These are phyloP conservation scores for Biscogniauxia sp. DNA, from an alignment of 2,329 filamentous ascomycete genomes.

Conservation along the genomic window DNA sequence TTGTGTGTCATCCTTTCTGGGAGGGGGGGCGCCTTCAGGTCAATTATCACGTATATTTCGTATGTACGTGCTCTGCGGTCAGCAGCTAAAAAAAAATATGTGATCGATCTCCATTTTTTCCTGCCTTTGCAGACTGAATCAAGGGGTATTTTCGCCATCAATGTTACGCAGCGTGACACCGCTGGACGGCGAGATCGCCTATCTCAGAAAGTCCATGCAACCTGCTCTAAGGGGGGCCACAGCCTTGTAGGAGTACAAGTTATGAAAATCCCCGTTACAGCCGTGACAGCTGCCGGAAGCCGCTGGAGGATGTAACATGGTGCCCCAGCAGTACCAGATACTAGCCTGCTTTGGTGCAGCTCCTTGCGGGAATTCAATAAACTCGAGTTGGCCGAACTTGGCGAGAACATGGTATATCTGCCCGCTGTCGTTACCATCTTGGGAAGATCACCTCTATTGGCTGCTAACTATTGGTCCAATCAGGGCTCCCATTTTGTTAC, in stretches of 20 bases:
- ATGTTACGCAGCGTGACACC: background rate
- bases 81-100: background rate
- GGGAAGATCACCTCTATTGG: conserved; percentile 22
- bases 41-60: background rate
- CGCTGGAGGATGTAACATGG: conserved; percentile 23
- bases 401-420: conserved; percentile 11
- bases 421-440: conserved; percentile 20
- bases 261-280: conserved; percentile 2
- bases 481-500: conserved; percentile 11
- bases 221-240: background rate
- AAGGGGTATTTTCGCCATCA: background rate
- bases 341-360: conserved; percentile 13
- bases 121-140: background rate
- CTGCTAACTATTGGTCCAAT: conserved; percentile 18
- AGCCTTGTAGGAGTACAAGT: background rate
- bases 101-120: background rate
- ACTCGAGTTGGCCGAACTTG: conserved; percentile 16
- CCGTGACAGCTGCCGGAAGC: conserved; percentile 28
- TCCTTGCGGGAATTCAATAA: conserved; percentile 26
- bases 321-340: conserved; percentile 22
- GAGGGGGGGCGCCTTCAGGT: background rate
- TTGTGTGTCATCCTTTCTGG: background rate
- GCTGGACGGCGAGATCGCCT: background rate
- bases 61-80: background rate
- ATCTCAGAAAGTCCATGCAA: background rate